phyloP scores from a whole-genome alignment of 805 yeast genomes.

The Wickerhamomyces bisporus region DNA sequence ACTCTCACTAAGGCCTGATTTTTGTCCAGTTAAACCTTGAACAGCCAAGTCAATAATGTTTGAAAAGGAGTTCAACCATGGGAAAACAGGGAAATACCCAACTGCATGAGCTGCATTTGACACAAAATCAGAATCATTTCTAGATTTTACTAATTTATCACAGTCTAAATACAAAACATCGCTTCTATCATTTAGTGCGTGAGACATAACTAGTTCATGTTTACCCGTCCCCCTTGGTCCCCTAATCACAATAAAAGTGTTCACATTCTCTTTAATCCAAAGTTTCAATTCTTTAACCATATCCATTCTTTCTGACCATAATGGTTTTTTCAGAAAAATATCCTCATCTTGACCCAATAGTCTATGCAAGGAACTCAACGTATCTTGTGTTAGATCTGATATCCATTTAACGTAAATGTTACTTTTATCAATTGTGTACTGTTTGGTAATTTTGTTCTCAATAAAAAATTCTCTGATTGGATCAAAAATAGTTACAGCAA shows the following conservation, averaged over 20 bases:
- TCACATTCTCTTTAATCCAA: slow-evolving; percentile 85
- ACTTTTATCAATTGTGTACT: slow-evolving; percentile 47
- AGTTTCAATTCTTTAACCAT: slow-evolving; percentile 62
- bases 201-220: slow-evolving; percentile 65
- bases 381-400: slow-evolving; percentile 23
- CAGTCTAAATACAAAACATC: slow-evolving; percentile 74
- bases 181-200: slow-evolving; percentile 54
- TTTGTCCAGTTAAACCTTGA: slow-evolving; percentile 91
- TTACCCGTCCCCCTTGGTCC: slow-evolving; percentile 98
- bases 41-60: slow-evolving; percentile 78
- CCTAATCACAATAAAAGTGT: slow-evolving; percentile 80
- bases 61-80: slow-evolving; percentile 83
- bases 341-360: slow-evolving; percentile 27
- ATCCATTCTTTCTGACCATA: slow-evolving; percentile 72
- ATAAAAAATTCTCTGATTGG: slow-evolving; percentile 85
- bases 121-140: slow-evolving; percentile 68
- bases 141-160: slow-evolving; percentile 63
- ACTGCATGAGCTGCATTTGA: slow-evolving; percentile 65
- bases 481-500: slow-evolving; percentile 84
- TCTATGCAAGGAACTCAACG: slow-evolving; percentile 31
- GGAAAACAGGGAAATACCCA: slow-evolving; percentile 91
- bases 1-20: slow-evolving; percentile 81
- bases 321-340: slow-evolving; percentile 24
- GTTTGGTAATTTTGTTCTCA: slow-evolving; percentile 63
- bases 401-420: slow-evolving; percentile 33